Conservation (phyloP, 1,284 basidiomycete species). For the Ustilago bromivora region DNA sequence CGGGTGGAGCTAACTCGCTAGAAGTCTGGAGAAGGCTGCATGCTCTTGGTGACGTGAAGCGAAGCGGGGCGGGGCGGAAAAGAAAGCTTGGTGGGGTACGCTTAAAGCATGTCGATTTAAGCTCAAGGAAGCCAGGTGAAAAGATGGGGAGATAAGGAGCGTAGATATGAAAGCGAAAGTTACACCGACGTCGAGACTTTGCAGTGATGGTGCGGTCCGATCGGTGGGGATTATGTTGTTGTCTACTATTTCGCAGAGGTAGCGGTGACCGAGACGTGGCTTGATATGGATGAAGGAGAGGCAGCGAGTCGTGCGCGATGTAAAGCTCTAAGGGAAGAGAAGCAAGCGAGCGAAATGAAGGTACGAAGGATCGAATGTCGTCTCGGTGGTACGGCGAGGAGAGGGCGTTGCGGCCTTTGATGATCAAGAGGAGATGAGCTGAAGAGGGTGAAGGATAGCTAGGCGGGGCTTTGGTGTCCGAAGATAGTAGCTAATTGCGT, state of each 20-base stretch:
- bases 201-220: background rate
- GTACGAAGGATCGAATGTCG: background rate
- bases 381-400: background rate
- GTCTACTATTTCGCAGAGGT: background rate
- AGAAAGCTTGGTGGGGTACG: background rate
- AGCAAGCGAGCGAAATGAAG: background rate
- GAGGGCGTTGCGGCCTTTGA: too few species aligned
- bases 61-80: background rate
- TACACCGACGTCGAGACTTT: background rate
- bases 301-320: background rate
- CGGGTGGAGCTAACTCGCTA: background rate
- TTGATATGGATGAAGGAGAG: background rate
- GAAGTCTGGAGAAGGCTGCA: background rate
- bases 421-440: too few species aligned
- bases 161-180: background rate
- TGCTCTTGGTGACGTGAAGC: background rate
- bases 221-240: background rate
- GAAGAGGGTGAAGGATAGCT: too few species aligned
- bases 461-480: too few species aligned
- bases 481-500: too few species aligned
- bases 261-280: background rate
- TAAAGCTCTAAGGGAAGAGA: background rate
- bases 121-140: background rate
- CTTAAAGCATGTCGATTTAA: conserved; percentile 10
- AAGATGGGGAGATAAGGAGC: conserved; percentile 3